Conservation (phyloP, 768 basidiomycete genomes). For the Tulasnella sp. region DNA sequence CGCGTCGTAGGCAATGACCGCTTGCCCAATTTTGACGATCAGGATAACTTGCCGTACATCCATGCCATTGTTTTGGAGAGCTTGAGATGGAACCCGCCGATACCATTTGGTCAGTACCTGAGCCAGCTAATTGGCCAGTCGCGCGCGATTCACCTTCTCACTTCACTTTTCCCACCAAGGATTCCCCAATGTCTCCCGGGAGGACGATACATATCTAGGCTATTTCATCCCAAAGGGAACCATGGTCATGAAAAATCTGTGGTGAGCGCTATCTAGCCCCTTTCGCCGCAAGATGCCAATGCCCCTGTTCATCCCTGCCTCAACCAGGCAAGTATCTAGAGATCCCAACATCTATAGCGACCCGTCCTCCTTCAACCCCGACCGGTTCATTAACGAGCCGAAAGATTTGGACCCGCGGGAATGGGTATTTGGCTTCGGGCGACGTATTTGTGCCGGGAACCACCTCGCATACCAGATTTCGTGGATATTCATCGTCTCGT, state of each 20-base stretch:
- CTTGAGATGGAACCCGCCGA: background rate
- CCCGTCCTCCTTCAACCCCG: too few species aligned
- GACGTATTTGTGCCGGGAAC: too few species aligned
- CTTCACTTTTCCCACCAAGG: background rate
- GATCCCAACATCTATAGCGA: too few species aligned
- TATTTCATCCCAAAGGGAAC: conserved; percentile 15
- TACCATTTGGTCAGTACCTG: background rate
- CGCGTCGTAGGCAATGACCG: background rate
- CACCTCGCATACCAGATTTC: too few species aligned
- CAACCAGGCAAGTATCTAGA: too few species aligned
- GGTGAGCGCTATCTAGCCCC: background rate
- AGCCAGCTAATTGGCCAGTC: background rate
- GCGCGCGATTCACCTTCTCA: background rate
- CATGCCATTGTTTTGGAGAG: conserved; percentile 1
- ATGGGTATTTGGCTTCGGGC: too few species aligned
- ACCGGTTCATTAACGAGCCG: too few species aligned
- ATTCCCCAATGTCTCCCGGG: background rate
- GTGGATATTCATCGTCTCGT: background rate
- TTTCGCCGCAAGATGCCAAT: too few species aligned
- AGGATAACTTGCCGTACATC: conserved; percentile 2
- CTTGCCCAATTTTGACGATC: conserved; percentile 1
- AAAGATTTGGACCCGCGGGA: too few species aligned
- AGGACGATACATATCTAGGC: conserved; percentile 17
- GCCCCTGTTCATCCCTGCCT: too few species aligned
- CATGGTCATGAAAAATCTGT: background rate